These are phyloP conservation scores for Calcarisporium arbuscula DNA, from an alignment of 2,329 filamentous ascomycete species.

Conservation along the genomic window DNA sequence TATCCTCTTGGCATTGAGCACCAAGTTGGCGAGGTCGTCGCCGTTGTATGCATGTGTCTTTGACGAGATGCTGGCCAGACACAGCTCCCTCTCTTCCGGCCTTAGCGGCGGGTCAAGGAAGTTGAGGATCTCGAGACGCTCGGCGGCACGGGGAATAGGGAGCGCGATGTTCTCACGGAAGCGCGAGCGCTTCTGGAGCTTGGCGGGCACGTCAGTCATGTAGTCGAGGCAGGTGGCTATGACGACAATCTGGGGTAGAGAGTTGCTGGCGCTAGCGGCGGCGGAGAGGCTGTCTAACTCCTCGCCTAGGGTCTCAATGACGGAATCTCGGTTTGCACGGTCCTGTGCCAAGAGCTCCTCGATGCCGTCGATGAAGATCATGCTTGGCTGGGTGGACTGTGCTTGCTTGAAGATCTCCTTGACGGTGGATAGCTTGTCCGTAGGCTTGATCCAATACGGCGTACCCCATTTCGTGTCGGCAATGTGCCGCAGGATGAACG, in stretches of 20 bases:
- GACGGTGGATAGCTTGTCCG: slow-evolving; percentile 53
- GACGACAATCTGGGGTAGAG: slow-evolving; percentile 58
- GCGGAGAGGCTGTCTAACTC: slow-evolving; percentile 50
- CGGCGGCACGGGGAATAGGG: slow-evolving; percentile 65
- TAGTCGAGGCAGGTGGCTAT: slow-evolving; percentile 68
- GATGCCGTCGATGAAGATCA: slow-evolving; percentile 74
- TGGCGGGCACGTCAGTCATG: slow-evolving; percentile 63
- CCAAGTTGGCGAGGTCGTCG: slow-evolving; percentile 63
- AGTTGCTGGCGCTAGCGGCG: slow-evolving; percentile 27
- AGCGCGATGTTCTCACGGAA: slow-evolving; percentile 66
- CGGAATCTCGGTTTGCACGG: slow-evolving; percentile 41
- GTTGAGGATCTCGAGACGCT: slow-evolving; percentile 68
- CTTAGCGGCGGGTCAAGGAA: slow-evolving; percentile 45
- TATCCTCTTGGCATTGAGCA: slow-evolving; percentile 29
- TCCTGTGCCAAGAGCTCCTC: slow-evolving; percentile 62
- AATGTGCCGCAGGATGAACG: slow-evolving; percentile 63
- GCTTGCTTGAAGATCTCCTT: slow-evolving; percentile 66
- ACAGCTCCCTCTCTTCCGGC: slow-evolving; percentile 41
- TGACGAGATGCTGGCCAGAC: slow-evolving; percentile 58
- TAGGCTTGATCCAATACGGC: slow-evolving; percentile 54
- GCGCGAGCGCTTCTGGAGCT: slow-evolving; percentile 58
- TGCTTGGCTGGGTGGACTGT: slow-evolving; percentile 60
- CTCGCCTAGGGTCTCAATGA: slow-evolving; percentile 44
- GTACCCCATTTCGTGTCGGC: slow-evolving; percentile 63
- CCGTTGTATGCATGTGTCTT: slow-evolving; percentile 85